Base-by-base conservation (phyloP, 176 grass and related monocot species). In the Eragrostis curvula region DNA sequence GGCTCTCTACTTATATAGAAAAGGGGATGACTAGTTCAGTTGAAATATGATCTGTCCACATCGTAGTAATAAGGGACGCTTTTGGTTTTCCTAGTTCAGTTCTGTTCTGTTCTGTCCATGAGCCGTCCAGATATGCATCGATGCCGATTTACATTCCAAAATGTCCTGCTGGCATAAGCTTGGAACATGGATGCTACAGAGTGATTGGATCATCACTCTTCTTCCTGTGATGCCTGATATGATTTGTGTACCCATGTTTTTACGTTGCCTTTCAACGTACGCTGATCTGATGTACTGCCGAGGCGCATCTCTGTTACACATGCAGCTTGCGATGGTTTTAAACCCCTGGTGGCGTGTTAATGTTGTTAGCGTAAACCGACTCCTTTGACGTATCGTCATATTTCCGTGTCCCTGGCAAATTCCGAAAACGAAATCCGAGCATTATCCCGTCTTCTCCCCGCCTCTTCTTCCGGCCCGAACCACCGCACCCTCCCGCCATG, bases 381-480 rank as follows among this genome's bases (percentile, higher is more conserved):
- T n/a, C n/a, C n/a, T n/a, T 72, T 62, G 66, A 80, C 66, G 66
- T 17, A 88, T 57, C 21, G 0, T 2, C 1, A 3, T 17, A 11
- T 72, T 11, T 3, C 32, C 65, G 20, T 62, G 14, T 28, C 12
- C 53, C 20, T 15, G 18, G 20, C 30, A 56, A 65, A 75, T 56
- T 36, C n/a, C 39, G 9, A 73, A 83, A 83, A 83, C 65, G 68
- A 80, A 84, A 80, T 81, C 53, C 32, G 21, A 89, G 45, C 83
- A 81, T 89, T 89, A 89, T 85, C 87, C 36, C 36, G 71, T 85
- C 78, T 81, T 70, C 59, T 78, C 51, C 85, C 71, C 79, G 55
- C 45, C 79, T 71, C 73, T 78, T 66, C 56, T 78, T 66, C 56
- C 29, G 48, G 12, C 6, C 62, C 71, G 47, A 85, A 81, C 40